phyloP scores from a whole-genome alignment of 1,284 basidiomycete genomes.

The Mycocalia duriaeana region DNA sequence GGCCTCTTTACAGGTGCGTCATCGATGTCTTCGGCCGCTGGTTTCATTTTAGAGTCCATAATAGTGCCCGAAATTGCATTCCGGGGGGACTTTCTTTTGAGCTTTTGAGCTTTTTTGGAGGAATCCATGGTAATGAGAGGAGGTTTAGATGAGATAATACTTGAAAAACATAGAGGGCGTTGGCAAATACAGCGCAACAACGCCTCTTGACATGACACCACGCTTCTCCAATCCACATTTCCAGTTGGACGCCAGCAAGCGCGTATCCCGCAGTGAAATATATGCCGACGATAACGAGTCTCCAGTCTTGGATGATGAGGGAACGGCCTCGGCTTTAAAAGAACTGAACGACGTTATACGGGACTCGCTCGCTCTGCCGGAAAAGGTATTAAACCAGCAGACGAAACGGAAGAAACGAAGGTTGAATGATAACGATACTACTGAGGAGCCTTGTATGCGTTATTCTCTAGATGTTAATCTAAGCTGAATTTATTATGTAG shows the following conservation, averaged over 20 bases:
- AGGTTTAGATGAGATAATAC: no score
- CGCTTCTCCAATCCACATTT: constrained; percentile 24
- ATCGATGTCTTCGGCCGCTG: constrained; percentile 7
- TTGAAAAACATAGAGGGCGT: constrained; percentile 1
- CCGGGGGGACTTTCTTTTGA: no score
- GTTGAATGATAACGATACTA: constrained; percentile 8
- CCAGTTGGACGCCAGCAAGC: constrained; percentile 13
- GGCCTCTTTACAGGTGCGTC: constrained; percentile 4
- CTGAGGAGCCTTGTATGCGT: constrained; percentile 19
- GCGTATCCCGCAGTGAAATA: constrained; percentile 21
- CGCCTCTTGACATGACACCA: background rate
- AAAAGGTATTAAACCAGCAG: background rate
- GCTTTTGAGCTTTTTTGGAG: background rate
- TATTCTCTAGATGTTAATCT: background rate
- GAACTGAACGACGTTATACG: constrained; percentile 16
- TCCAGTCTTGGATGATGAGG: constrained; percentile 3
- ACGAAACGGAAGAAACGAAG: background rate
- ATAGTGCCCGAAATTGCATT: no score
- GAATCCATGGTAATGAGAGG: no score
- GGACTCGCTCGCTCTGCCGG: background rate
- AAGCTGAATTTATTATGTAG: constrained; percentile 20
- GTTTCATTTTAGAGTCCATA: no score
- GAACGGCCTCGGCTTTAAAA: constrained; percentile 9
- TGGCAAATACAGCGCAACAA: constrained; percentile 9
- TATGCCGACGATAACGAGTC: constrained; percentile 9